Base-by-base conservation (phyloP, 2,329 filamentous ascomycete species). In the Colletotrichum phormii region DNA sequence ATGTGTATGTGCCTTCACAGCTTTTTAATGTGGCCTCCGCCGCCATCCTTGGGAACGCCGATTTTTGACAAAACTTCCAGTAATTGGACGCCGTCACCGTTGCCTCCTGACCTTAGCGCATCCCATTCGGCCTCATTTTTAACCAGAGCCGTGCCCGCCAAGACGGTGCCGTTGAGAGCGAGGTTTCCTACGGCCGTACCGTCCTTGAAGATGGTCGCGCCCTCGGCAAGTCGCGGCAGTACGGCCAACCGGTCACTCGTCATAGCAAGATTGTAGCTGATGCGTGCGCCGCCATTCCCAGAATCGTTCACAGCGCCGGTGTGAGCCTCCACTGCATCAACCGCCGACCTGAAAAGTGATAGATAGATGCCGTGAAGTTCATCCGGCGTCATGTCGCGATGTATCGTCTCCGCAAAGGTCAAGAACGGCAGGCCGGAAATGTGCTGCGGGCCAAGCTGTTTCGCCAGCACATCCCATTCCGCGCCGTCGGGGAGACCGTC, bases 201-300 rank as follows among this genome's bases (percentile, higher is more conserved):
- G 61, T 80, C 75, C 3, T 70, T 75, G 5, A 80, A 74, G 2
- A 83, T 76, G 22, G 77, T 75, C 0, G 79, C 79, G 0, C 90
- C 89, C 77, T 92, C 90, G 0, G 86, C 83, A 1, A 84, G 75
- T 2, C 90, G 83, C 1, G 90, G 90, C 72, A 87, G 86, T 1
- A 92, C 72, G 0, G 88, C 88, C 78, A 92, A 84, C 0, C 81
- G 83, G 18, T 80, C 81, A 71, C 82, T 82, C 24, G 90, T 92
- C 82, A 92, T 85, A 62, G 87, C 90, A 75, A 92, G 80, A 77
- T 92, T 92, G 79, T 92, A 92, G 80, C 89, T 91, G 60, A 92
- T 89, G n/a, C 76, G 77, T 0, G 89, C 85, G 74, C 86, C 83
- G 4, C 84, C 84, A 5, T 81, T 79, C 1, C 66, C 63, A 2